Evolutionary conservation across 176 grass and related monocot genomes (phyloP), one percentile per base, ranked within the genome.

Genomic region (Avena insularis): DNA sequence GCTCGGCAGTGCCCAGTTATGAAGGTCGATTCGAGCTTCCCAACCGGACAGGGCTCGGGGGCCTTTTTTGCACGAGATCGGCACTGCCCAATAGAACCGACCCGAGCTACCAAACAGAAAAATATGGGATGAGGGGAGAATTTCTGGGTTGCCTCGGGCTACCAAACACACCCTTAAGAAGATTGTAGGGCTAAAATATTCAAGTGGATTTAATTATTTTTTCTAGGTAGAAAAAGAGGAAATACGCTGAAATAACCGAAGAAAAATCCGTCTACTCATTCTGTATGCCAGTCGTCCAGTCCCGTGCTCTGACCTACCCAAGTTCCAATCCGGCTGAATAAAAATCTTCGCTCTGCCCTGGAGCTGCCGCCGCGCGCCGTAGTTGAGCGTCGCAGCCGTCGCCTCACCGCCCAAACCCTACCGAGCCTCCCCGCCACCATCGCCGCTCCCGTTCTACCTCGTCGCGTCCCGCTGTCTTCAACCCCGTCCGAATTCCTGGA

Each of bases 401-500:
- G 49, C 25, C 14, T 77, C 74, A 77, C 74, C 23, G 25, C 15
- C 49, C 15, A 77, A 77, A 55, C 25, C 74, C 49, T 29, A 10
- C 27, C 74, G 25, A 8, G 74, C 74, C 27, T 33, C 74, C 23
- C 29, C 49, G 50, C 15, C 50, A 35, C 50, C 25, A 11, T 49
- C 73, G 48, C 48, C 73, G 23, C 25, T 31, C 73, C 48, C 49
- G 50, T 77, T 77, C 50, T 2, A 55, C 15, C 74, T 77, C 74
- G 50, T 55, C 74, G 50, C 27, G 50, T 35, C 74, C 74, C 29
- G 74, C 74, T 27, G 4, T 77, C 50, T 77, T 12, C 27, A 77
- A 67, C 74, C 50, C 73, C 49, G 48, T 77, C 74, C 15, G 74
- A 54, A 56, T 55, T 50, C 49, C 51, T 54, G 27, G 49, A 55